Evolutionary conservation across 108 stramenopile genomes (phyloP).

Genomic region (Epipyxis sp.): DNA sequence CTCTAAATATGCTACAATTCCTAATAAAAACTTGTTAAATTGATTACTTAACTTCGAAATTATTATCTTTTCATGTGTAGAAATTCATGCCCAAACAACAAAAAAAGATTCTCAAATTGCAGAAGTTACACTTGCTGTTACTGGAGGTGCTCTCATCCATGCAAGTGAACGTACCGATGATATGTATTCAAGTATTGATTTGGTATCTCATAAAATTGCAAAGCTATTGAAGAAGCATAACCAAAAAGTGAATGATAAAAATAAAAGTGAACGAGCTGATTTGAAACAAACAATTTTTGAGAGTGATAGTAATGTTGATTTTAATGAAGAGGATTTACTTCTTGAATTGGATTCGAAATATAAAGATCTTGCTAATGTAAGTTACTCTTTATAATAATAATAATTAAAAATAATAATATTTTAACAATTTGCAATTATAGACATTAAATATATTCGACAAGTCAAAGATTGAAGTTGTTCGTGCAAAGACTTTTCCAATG

Average conservation of each 20-base stretch:
- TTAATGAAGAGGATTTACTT: background rate
- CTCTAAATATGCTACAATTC: too few relatives aligned
- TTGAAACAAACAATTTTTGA: background rate
- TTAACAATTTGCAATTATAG: too few relatives aligned
- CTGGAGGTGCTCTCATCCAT: slow-evolving; percentile 39
- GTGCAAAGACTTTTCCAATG: slow-evolving; percentile 52
- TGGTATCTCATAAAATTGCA: slow-evolving; percentile 47
- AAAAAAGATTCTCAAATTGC: slow-evolving; percentile 41
- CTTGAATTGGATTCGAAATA: slow-evolving; percentile 26
- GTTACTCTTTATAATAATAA: background rate
- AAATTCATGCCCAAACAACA: background rate
- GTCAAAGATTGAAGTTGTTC: slow-evolving; percentile 14
- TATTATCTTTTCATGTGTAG: too few relatives aligned
- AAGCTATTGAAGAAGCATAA: slow-evolving; percentile 48
- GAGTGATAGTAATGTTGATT: background rate
- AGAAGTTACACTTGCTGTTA: slow-evolving; percentile 45
- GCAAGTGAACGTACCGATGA: slow-evolving; percentile 47
- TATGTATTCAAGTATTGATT: slow-evolving; percentile 51
- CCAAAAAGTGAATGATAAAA: slow-evolving; percentile 37
- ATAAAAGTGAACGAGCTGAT: slow-evolving; percentile 3
- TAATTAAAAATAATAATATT: slow-evolving; percentile 9
- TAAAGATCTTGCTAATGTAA: background rate
- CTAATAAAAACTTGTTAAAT: too few relatives aligned
- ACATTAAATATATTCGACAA: too few relatives aligned
- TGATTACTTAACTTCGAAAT: too few relatives aligned